Percentiles rank a stretch among this genome's conserved stretches.
These are phyloP conservation scores for Lyophyllum decastes DNA, from an alignment of 768 basidiomycete species.

Conservation along the genomic window DNA sequence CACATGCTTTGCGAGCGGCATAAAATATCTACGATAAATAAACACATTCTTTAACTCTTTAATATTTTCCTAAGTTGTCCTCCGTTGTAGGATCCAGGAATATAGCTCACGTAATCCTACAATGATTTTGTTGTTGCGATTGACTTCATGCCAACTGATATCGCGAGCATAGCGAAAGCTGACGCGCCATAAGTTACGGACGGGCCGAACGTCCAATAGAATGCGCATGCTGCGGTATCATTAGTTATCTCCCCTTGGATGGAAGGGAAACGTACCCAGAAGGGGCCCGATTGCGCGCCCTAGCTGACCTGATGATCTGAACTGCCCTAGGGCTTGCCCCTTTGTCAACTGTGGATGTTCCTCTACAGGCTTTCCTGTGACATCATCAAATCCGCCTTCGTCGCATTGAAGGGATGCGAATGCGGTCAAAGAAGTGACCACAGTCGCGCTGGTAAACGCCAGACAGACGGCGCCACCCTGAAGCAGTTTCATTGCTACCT, in stretches of 20 bases:
- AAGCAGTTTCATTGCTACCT: conserved; percentile 52
- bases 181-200: conserved; percentile 70
- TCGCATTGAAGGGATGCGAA: conserved; percentile 91
- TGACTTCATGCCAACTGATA: conserved; percentile 59
- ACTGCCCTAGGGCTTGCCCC: conserved; percentile 81
- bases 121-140: conserved; percentile 40
- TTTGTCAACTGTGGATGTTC: conserved; percentile 75
- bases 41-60: background rate
- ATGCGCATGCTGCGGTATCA: conserved; percentile 65
- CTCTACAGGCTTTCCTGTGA: conserved; percentile 54
- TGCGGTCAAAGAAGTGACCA: conserved; percentile 91
- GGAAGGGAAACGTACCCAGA: conserved; percentile 54
- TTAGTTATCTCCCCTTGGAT: conserved; percentile 20
- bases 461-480: conserved; percentile 79
- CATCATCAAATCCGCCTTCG: conserved; percentile 56
- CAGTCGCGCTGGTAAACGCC: conserved; percentile 94
- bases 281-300: conserved; percentile 92
- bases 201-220: conserved; percentile 89
- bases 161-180: conserved; percentile 62
- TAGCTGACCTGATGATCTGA: conserved; percentile 92
- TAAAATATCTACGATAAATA: conserved; percentile 7
- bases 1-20: conserved; percentile 6
- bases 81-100: background rate
- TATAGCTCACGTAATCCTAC: conserved; percentile 7
- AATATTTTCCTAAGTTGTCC: background rate